A percentile compares a stretch with the other conserved stretches of the same genome.
Evolutionary conservation across 352 stramenopile genomes (phyloP).

Genomic region (Phytophthora quininea): DNA sequence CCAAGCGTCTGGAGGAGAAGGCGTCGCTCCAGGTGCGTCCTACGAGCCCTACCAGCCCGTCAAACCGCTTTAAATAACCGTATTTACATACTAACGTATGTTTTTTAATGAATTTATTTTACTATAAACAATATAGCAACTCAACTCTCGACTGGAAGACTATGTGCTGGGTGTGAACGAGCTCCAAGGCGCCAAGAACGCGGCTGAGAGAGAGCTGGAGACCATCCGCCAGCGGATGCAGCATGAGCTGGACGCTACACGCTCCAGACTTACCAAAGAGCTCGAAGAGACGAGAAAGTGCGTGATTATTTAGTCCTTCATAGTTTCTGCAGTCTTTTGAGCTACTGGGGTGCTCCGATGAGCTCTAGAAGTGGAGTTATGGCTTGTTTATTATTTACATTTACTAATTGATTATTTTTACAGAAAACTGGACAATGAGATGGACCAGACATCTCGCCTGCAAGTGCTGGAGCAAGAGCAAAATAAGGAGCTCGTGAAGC

Average conservation of each 20-base stretch:
- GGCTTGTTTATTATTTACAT: conserved; percentile 3
- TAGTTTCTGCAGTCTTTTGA: not conserved
- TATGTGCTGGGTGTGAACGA: conserved; percentile 87
- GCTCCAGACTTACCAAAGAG: conserved; percentile 63
- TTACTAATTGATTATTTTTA: conserved; percentile 7
- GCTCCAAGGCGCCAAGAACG: conserved; percentile 77
- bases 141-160: conserved; percentile 83
- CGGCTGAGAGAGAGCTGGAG: conserved; percentile 78
- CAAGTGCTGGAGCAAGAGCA: conserved; percentile 85
- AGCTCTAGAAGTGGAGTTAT: too few species aligned
- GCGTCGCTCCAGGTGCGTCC: conserved; percentile 69
- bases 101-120: not conserved
- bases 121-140: conserved; percentile 44
- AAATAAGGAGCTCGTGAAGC: conserved; percentile 75
- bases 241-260: conserved; percentile 70
- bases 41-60: not conserved
- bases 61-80: conserved; percentile 5
- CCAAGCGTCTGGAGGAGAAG: conserved; percentile 86
- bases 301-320: conserved; percentile 6
- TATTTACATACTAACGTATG: not conserved
- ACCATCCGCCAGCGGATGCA: conserved; percentile 84
- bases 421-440: conserved; percentile 75
- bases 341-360: not conserved
- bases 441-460: conserved; percentile 74
- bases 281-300: conserved; percentile 82